A percentile compares a stretch with the other conserved stretches of the same genome.
These are phyloP conservation scores for Fusarium scirpi DNA, from an alignment of 2,329 filamentous ascomycete genomes.

Conservation along the genomic window DNA sequence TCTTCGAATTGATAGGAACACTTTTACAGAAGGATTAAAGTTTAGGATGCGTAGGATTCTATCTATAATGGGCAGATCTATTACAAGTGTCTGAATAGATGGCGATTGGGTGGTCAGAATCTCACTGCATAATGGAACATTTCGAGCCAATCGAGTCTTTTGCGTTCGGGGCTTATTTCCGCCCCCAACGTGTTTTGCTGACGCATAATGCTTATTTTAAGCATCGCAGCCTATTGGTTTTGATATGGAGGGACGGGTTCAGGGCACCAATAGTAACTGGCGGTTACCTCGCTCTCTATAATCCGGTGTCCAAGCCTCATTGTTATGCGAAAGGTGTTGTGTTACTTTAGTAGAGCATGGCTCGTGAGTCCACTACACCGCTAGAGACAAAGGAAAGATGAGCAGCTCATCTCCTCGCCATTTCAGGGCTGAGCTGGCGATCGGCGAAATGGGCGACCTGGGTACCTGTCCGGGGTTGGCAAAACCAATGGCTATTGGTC, in stretches of 20 bases:
- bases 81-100: background rate
- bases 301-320: background rate
- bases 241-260: background rate
- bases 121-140: background rate
- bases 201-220: background rate
- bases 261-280: background rate
- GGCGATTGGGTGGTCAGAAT: background rate
- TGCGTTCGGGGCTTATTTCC: background rate
- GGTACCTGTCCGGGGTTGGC: background rate
- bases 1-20: background rate
- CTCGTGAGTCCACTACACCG: background rate
- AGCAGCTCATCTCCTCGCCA: background rate
- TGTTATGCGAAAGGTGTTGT: background rate
- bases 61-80: background rate
- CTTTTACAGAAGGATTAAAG: background rate
- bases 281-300: background rate
- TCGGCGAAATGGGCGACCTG: background rate
- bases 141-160: background rate
- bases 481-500: background rate
- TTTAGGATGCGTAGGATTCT: background rate
- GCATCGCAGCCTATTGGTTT: background rate
- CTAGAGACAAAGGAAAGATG: background rate
- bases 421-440: background rate
- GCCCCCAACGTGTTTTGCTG: background rate
- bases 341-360: background rate